These are phyloP conservation scores for Penicillium lividum DNA, from an alignment of 495 filamentous ascomycete genomes.

Conservation along the genomic window DNA sequence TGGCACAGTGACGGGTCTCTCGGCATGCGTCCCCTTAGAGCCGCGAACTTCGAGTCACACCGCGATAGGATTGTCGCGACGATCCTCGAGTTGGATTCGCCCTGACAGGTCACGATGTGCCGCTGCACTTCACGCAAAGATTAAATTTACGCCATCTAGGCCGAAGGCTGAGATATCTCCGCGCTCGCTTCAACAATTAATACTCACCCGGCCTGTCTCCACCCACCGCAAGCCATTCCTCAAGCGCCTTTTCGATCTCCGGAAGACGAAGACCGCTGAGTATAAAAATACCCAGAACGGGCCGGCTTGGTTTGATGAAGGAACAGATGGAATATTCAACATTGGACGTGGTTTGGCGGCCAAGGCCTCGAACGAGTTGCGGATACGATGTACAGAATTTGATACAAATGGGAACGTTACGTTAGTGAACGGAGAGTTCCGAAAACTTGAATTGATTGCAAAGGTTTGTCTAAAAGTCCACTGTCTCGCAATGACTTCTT, in stretches of 20 bases:
- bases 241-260: conserved; percentile 55
- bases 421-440: conserved; percentile 93
- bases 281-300: conserved; percentile 23
- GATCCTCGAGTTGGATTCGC: conserved; percentile 28
- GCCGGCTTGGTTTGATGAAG: conserved; percentile 39
- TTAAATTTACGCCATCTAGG: conserved; percentile 16
- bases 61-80: conserved; percentile 20
- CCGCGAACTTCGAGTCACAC: conserved; percentile 11
- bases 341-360: conserved; percentile 63
- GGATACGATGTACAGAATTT: conserved; percentile 90
- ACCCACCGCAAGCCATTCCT: conserved; percentile 52
- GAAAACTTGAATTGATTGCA: conserved; percentile 93
- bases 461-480: conserved; percentile 62
- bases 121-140: conserved; percentile 13
- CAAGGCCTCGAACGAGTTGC: conserved; percentile 76
- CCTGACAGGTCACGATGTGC: conserved; percentile 16
- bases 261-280: conserved; percentile 33
- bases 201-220: conserved; percentile 38
- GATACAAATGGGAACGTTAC: conserved; percentile 92
- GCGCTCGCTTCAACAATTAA: conserved; percentile 7
- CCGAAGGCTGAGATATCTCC: conserved; percentile 9
- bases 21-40: conserved; percentile 25
- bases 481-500: neutral
- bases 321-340: conserved; percentile 41
- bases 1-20: conserved; percentile 51